Conservation (phyloP, 441 rosid species). For the Arabidopsis lyrata region DNA sequence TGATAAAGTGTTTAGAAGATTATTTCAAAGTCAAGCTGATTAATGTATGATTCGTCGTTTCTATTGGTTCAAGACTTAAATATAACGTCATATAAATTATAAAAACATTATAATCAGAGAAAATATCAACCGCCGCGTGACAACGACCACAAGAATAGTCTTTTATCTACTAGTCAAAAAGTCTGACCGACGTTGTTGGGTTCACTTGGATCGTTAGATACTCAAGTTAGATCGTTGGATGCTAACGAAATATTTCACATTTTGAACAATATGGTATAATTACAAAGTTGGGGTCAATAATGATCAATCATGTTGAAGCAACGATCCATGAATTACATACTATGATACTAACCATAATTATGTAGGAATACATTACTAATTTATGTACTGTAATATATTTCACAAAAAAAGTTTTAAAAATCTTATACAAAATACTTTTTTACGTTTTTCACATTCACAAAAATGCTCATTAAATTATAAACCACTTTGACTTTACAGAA, state of each 20-base stretch:
- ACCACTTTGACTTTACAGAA: not conserved
- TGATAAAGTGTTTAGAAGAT: not conserved
- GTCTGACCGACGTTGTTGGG: conserved; percentile 26
- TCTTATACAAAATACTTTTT: not conserved
- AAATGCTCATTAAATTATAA: not conserved
- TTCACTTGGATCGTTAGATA: conserved; percentile 27
- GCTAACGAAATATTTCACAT: not conserved
- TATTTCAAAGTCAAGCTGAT: conserved; percentile 29
- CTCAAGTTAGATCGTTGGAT: not conserved
- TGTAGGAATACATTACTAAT: not conserved
- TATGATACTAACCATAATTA: not conserved
- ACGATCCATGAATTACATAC: not conserved
- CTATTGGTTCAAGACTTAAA: conserved; percentile 25
- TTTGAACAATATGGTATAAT: not conserved
- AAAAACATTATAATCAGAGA: conserved; percentile 2
- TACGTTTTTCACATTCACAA: not conserved
- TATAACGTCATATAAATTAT: not conserved
- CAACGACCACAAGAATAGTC: conserved; percentile 23
- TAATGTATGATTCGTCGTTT: conserved; percentile 24
- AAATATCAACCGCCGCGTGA: conserved; percentile 36
- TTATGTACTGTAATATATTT: not conserved
- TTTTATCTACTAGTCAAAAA: conserved; percentile 42
- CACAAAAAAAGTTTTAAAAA: too few relatives aligned
- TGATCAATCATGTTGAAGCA: conserved; percentile 1
- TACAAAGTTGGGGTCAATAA: not conserved